Base-by-base conservation (phyloP, 495 filamentous ascomycete genomes). In the Penicillium tannophilum region DNA sequence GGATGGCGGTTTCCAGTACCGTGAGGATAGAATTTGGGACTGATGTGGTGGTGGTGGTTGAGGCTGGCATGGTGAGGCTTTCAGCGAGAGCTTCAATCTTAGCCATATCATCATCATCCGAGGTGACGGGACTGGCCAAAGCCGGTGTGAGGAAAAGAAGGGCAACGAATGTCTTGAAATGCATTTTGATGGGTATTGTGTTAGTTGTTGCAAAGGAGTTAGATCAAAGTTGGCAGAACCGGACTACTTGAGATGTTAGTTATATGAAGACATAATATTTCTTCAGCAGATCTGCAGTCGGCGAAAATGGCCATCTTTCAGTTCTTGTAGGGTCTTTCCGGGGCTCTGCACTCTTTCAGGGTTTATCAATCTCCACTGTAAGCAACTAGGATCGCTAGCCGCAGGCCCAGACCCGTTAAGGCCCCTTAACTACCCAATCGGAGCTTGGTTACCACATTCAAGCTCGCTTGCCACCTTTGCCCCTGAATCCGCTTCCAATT, bases 1-100 rank as follows among this genome's bases (percentile, higher is more conserved):
- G 67, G 41, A 69, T 54, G 42, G 64, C 67, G 30, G 67, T 69
- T 46, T 55, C 67, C 36, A 69, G 45, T 1, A 66, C 67, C 5
- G 48, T 50, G 12, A 65, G 39, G 42, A 69, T 67, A 16, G 66
- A 69, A 47, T 7, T 48, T 16, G 64, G 67, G 26, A 67, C 19
- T 20, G 53, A 14, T 23, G 46, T 14, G 11, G 23, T 39, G 20
- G 41, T 28, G 28, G 28, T 4, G 1, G 4, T 0, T 28, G 4
- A 4, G 28, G 33, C 33, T 12, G 33, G 14, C 5, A 52, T 0
- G 17, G 23, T 24, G 23, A 1, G 1, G 31, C 30, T 33, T 19
- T 39, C 51, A 7, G 19, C 33, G 19, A 8, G 16, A 24, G 3
- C 31, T n/a, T 23, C 1, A 9, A 16, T 0, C 6, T 10, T 12